Conservation (phyloP, 2,329 filamentous ascomycete genomes). For the Diaporthe citriasiana region DNA sequence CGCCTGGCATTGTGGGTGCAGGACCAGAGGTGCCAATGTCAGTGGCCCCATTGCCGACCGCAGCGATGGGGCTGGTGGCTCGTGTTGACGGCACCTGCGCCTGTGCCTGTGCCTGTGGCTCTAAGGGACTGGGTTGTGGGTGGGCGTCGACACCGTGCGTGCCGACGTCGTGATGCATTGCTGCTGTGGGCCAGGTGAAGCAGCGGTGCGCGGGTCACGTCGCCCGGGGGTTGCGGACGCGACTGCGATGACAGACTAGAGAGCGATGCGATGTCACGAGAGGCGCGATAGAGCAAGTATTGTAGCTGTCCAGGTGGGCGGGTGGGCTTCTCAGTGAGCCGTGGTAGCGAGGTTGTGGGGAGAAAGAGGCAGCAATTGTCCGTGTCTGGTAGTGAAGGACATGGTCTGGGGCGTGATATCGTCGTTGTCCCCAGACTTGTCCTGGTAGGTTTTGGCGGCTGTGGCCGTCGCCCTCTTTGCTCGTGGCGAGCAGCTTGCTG, state of each 20-base stretch:
- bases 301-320: neutral
- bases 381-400: constrained; percentile 8
- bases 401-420: constrained; percentile 10
- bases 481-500: neutral
- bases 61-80: constrained; percentile 26
- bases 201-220: constrained; percentile 12
- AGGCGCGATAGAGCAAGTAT: neutral
- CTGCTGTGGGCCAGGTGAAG: constrained; percentile 11
- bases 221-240: constrained; percentile 2
- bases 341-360: constrained; percentile 2
- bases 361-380: constrained; percentile 4
- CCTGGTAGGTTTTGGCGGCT: neutral
- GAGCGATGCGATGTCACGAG: neutral
- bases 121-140: neutral
- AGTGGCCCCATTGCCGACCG: constrained; percentile 10
- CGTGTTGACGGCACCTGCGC: constrained; percentile 23
- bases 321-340: constrained; percentile 12
- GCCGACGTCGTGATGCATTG: constrained; percentile 30
- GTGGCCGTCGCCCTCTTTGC: neutral
- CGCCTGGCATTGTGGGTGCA: constrained; percentile 15
- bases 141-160: constrained; percentile 24
- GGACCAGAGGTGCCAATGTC: constrained; percentile 11
- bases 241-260: constrained; percentile 2
- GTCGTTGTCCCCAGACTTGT: neutral
- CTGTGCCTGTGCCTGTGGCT: constrained; percentile 24